Evolutionary conservation across 371 early-diverging fungal species (phyloP).

Genomic region (Lichtheimia ramosa): DNA sequence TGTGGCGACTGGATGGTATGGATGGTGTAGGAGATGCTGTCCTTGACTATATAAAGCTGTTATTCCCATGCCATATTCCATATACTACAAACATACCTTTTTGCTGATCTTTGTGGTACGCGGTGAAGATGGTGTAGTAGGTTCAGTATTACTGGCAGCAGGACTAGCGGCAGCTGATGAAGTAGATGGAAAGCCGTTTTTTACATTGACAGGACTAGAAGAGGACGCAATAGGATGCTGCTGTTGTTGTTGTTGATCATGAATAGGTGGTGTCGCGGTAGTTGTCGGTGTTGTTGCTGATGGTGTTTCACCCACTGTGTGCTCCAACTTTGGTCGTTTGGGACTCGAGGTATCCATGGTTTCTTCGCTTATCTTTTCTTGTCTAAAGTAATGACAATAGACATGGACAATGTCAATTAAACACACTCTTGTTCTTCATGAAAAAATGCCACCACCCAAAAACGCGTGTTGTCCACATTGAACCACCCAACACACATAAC

Average conservation of each 20-base stretch:
- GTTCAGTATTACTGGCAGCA: conserved; percentile 7
- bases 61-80: background rate
- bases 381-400: background rate
- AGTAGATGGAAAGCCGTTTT: conserved; percentile 2
- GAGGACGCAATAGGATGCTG: background rate
- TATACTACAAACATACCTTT: conserved; percentile 3
- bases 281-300: background rate
- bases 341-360: background rate
- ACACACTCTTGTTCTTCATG: too few relatives aligned
- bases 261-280: background rate
- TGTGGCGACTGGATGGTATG: conserved; percentile 16
- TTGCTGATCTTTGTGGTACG: conserved; percentile 8
- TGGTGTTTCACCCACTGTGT: background rate
- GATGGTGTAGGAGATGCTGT: conserved; percentile 27
- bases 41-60: background rate
- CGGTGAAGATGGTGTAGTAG: conserved; percentile 11
- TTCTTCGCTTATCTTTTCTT: conserved; percentile 4
- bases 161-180: too few relatives aligned
- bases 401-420: background rate
- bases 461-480: background rate
- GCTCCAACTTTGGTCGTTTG: too few relatives aligned
- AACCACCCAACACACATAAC: background rate
- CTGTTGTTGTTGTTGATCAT: background rate
- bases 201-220: background rate
- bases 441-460: too few relatives aligned